Percentiles rank a stretch among this genome's conserved stretches.
Conservation (phyloP, 345 rosid species). For the Turnera subulata region DNA sequence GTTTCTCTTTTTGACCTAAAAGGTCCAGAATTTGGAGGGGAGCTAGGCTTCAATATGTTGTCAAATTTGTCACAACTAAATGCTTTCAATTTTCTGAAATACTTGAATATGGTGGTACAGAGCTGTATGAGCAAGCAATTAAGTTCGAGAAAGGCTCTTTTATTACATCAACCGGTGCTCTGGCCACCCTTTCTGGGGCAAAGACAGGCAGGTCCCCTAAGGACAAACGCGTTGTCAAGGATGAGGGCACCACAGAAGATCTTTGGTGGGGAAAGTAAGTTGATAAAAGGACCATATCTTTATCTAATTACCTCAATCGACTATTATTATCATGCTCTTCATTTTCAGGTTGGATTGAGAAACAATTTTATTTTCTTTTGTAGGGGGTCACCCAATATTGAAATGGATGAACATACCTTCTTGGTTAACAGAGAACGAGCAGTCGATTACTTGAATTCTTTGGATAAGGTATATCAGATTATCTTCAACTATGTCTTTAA, state of each 20-base stretch:
- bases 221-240: slow-evolving; percentile 90
- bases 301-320: too few species aligned
- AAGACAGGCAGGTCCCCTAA: slow-evolving; percentile 93
- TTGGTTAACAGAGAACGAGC: slow-evolving; percentile 97
- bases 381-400: slow-evolving; percentile 99
- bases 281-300: too few species aligned
- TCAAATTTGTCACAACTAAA: too few species aligned
- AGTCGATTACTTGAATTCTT: slow-evolving; percentile 92
- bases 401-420: slow-evolving; percentile 96
- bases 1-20: too few species aligned
- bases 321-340: too few species aligned
- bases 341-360: too few species aligned
- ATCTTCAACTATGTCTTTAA: too few species aligned
- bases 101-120: slow-evolving; percentile 29
- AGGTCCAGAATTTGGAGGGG: too few species aligned
- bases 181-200: slow-evolving; percentile 94
- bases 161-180: slow-evolving; percentile 75
- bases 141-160: slow-evolving; percentile 87
- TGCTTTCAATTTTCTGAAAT: too few species aligned
- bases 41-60: too few species aligned
- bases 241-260: slow-evolving; percentile 56
- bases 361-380: too few species aligned
- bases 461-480: slow-evolving; percentile 61
- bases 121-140: slow-evolving; percentile 88
- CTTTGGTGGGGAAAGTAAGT: slow-evolving; percentile 99